Percentiles rank a stretch among this genome's conserved stretches.
These are phyloP conservation scores for Zoysia japonica DNA, from an alignment of 176 grass and related monocot genomes.

Conservation along the genomic window DNA sequence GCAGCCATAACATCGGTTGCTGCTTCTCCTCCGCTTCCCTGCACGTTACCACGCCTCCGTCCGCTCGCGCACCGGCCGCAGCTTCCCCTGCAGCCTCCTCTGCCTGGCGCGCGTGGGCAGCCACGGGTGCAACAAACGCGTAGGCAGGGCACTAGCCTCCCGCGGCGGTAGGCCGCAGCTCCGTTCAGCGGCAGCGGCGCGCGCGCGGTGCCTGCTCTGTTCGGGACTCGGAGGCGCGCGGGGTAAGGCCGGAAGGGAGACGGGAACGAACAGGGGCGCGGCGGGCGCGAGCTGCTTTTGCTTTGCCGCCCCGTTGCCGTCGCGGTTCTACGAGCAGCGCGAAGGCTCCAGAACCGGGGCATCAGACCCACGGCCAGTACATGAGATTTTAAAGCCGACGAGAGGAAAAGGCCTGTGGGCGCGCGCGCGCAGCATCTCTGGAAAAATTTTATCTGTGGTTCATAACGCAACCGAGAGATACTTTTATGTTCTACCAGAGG, in stretches of 20 bases:
- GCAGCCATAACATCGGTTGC: conserved; percentile 14
- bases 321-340: not conserved
- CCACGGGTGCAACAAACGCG: too few species aligned
- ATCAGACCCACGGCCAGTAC: not conserved
- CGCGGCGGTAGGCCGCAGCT: too few species aligned
- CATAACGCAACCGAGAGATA: not conserved
- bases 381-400: not conserved
- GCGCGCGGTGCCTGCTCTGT: not conserved
- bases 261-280: not conserved
- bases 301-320: not conserved
- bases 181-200: too few species aligned
- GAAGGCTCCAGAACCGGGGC: conserved; percentile 42
- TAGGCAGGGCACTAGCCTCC: too few species aligned
- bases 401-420: not conserved
- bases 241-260: not conserved
- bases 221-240: not conserved
- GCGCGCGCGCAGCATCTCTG: not conserved
- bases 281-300: not conserved
- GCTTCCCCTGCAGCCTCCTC: too few species aligned
- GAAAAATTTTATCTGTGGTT: too few species aligned
- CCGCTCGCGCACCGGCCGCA: too few species aligned
- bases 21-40: too few species aligned
- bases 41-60: too few species aligned
- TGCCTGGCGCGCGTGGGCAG: too few species aligned
- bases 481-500: not conserved